Conservation (phyloP, 495 filamentous ascomycete species). For the Recurvomyces mirabilis region DNA sequence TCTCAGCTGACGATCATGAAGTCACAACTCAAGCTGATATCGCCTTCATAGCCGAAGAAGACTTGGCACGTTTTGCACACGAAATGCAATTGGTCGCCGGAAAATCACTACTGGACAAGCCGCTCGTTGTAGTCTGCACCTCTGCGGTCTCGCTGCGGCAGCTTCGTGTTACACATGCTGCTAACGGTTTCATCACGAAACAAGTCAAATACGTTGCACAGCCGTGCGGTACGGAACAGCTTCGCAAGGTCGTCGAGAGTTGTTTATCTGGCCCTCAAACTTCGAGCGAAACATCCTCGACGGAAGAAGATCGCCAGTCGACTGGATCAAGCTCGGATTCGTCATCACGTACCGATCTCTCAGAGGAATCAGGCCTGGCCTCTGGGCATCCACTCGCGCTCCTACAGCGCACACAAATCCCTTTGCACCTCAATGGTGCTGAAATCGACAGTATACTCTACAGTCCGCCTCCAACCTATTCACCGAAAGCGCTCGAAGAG, state of each 20-base stretch:
- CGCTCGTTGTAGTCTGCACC: slow-evolving; percentile 13
- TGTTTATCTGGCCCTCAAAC: no score
- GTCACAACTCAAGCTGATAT: not conserved
- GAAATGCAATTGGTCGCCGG: not conserved
- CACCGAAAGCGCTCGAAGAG: no score
- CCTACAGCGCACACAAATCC: no score
- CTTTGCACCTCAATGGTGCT: no score
- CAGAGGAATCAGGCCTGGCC: no score
- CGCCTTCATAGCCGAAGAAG: slow-evolving; percentile 6
- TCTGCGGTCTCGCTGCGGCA: slow-evolving; percentile 3
- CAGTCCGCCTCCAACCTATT: not conserved
- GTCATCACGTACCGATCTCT: no score
- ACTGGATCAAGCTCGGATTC: no score
- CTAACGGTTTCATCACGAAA: not conserved
- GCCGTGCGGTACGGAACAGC: slow-evolving; percentile 3
- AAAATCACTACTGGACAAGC: slow-evolving; percentile 1
- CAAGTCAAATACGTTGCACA: slow-evolving; percentile 5
- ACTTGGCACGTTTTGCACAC: not conserved
- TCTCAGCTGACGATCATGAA: not conserved
- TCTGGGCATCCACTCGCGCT: no score
- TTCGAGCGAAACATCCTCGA: no score
- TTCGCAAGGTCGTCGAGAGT: slow-evolving; percentile 1
- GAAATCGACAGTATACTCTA: not conserved
- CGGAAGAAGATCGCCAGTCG: no score
- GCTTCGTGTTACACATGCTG: not conserved